These are phyloP conservation scores for Gracilariopsis chorda DNA, from an alignment of 23 red algal genomes.

Conservation along the genomic window DNA sequence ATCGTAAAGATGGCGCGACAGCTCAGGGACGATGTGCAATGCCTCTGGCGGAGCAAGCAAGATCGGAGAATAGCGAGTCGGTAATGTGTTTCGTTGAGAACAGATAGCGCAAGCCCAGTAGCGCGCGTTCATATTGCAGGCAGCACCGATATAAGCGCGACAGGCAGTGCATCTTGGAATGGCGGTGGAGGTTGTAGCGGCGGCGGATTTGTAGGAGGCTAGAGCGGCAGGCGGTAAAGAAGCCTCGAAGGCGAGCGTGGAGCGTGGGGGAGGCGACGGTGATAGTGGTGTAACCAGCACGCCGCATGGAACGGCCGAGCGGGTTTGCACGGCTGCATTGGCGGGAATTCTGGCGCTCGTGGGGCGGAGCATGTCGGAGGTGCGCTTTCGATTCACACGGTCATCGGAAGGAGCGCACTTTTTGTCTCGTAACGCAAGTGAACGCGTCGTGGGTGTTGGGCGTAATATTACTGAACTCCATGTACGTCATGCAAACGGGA, in stretches of 20 bases:
- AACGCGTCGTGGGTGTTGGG: no score
- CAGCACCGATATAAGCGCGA: constrained; percentile 22
- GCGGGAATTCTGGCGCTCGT: neutral
- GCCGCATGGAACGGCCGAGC: constrained; percentile 26
- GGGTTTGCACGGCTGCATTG: neutral
- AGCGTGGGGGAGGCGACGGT: constrained; percentile 25
- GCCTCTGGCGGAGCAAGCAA: neutral
- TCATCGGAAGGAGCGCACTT: no score
- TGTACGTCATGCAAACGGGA: no score
- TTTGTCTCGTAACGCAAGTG: no score
- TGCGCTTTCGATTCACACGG: no score
- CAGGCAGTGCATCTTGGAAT: constrained; percentile 33
- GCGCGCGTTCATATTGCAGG: constrained; percentile 26
- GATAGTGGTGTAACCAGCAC: constrained; percentile 30
- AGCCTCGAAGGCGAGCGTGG: neutral
- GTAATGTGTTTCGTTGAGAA: neutral
- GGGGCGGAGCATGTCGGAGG: constrained; percentile 31
- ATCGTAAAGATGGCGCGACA: constrained; percentile 47
- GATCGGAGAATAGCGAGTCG: constrained; percentile 15
- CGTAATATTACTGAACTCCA: no score
- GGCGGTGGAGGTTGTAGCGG: neutral
- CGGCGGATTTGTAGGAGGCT: neutral
- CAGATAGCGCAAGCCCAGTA: constrained; percentile 45
- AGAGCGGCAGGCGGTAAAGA: neutral
- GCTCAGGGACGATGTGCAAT: constrained; percentile 34